Conservation (phyloP, 495 filamentous ascomycete genomes). For the Hypoxylon cercidicola region DNA sequence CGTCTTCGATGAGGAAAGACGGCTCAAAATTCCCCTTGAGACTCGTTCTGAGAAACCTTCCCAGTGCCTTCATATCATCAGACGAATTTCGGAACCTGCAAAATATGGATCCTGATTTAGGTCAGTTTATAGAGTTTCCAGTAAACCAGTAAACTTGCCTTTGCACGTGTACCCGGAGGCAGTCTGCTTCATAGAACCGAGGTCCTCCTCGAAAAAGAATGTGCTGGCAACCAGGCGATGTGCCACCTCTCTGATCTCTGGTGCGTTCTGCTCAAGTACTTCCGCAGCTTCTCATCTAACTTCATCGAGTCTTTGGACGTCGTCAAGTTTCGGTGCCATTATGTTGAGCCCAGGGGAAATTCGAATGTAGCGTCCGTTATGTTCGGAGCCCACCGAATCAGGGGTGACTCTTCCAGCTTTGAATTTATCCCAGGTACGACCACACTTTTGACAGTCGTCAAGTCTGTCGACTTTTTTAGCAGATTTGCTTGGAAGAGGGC, state of each 20-base stretch:
- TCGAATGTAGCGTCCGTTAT: slow-evolving; percentile 34
- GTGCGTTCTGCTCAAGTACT: slow-evolving; percentile 11
- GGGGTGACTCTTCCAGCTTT: slow-evolving; percentile 4
- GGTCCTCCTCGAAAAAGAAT: slow-evolving; percentile 46
- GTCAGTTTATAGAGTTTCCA: background rate
- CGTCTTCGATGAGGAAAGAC: slow-evolving; percentile 39
- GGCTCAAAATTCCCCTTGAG: slow-evolving; percentile 42
- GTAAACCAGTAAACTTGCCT: slow-evolving; percentile 23
- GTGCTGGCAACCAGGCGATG: slow-evolving; percentile 46
- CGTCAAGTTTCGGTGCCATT: slow-evolving; percentile 28
- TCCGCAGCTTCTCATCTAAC: slow-evolving; percentile 17
- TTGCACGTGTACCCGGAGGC: slow-evolving; percentile 26
- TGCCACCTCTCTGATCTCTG: slow-evolving; percentile 38
- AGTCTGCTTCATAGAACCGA: slow-evolving; percentile 23
- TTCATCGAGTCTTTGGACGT: slow-evolving; percentile 3
- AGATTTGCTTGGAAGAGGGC: background rate
- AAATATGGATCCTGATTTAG: slow-evolving; percentile 34
- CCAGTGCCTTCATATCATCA: slow-evolving; percentile 37
- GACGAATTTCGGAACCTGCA: slow-evolving; percentile 41
- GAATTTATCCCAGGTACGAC: slow-evolving; percentile 39
- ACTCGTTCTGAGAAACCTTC: slow-evolving; percentile 26
- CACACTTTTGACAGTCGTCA: slow-evolving; percentile 35
- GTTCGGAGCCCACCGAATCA: background rate
- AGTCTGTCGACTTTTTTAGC: slow-evolving; percentile 16
- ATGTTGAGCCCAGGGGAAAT: slow-evolving; percentile 41